phyloP scores from a whole-genome alignment of 108 stramenopile genomes.

The Cyclotella choctawhatcheeana region DNA sequence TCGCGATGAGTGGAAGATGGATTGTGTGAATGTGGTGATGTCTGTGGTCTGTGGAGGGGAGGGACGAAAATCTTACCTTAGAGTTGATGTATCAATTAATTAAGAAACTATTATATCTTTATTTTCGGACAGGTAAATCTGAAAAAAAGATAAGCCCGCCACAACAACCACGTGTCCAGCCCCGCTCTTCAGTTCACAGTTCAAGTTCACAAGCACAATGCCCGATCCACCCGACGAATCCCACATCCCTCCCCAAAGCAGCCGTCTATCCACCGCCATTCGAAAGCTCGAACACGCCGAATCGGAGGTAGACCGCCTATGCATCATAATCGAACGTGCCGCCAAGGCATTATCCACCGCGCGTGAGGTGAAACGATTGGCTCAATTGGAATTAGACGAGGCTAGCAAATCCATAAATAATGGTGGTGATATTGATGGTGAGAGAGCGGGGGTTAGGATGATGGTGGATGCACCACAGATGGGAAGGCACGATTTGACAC shows the following conservation, averaged over 20 bases:
- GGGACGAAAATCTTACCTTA: not conserved
- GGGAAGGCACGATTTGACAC: constrained; percentile 4
- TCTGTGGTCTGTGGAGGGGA: not conserved
- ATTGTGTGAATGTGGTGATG: no score
- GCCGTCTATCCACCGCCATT: constrained; percentile 7
- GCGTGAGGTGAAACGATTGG: constrained; percentile 11
- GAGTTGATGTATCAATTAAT: no score
- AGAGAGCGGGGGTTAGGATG: no score
- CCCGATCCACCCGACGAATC: constrained; percentile 5
- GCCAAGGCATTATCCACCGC: constrained; percentile 26
- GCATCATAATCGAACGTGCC: constrained; percentile 38
- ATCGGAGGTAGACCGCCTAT: constrained; percentile 36
- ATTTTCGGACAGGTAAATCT: no score
- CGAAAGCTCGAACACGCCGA: constrained; percentile 29
- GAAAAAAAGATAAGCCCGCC: no score
- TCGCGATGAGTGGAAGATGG: no score
- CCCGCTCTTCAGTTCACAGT: no score
- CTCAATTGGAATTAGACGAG: constrained; percentile 36
- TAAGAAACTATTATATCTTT: no score
- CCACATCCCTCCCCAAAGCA: not conserved
- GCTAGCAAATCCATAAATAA: constrained; percentile 11
- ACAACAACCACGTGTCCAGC: no score
- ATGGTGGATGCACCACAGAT: no score
- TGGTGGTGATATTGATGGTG: not conserved
- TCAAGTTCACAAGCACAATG: not conserved